Conservation (phyloP, 2,329 filamentous ascomycete genomes). For the Cladosporium sp. region DNA sequence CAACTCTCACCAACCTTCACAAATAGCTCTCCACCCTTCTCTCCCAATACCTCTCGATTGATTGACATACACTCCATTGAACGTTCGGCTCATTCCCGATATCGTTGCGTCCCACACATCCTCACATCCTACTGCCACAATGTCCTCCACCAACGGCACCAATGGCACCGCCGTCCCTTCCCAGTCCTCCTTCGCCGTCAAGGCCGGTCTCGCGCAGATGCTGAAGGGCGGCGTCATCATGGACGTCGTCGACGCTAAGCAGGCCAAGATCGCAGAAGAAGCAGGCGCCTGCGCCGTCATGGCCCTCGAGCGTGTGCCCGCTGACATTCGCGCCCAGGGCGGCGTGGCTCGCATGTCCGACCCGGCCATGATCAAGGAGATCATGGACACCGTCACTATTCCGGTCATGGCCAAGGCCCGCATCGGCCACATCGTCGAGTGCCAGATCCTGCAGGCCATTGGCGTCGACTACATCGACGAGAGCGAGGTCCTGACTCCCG, state of each 20-base stretch:
- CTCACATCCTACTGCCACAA: not conserved
- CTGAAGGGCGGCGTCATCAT: slow-evolving; percentile 99
- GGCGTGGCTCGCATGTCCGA: slow-evolving; percentile 97
- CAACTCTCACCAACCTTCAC: not conserved
- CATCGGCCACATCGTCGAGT: slow-evolving; percentile 97
- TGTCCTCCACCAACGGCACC: slow-evolving; percentile 14
- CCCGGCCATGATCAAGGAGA: slow-evolving; percentile 88
- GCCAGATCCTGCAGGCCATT: slow-evolving; percentile 91
- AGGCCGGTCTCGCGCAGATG: slow-evolving; percentile 95
- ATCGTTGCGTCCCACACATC: not conserved
- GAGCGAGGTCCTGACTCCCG: slow-evolving; percentile 93
- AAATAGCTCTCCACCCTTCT: not conserved
- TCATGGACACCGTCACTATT: slow-evolving; percentile 91
- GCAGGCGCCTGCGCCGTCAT: slow-evolving; percentile 95
- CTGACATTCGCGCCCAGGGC: slow-evolving; percentile 87
- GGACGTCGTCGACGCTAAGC: slow-evolving; percentile 92
- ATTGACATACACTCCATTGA: not conserved
- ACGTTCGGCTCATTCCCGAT: not conserved
- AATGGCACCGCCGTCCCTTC: slow-evolving; percentile 21
- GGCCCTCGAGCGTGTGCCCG: slow-evolving; percentile 95
- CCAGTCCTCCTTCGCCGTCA: slow-evolving; percentile 71
- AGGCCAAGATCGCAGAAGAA: slow-evolving; percentile 93
- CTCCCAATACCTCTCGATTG: not conserved
- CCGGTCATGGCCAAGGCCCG: slow-evolving; percentile 99
- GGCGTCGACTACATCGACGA: slow-evolving; percentile 98